phyloP scores from a whole-genome alignment of 2,329 filamentous ascomycete species.

The Remersonia thermophila region DNA sequence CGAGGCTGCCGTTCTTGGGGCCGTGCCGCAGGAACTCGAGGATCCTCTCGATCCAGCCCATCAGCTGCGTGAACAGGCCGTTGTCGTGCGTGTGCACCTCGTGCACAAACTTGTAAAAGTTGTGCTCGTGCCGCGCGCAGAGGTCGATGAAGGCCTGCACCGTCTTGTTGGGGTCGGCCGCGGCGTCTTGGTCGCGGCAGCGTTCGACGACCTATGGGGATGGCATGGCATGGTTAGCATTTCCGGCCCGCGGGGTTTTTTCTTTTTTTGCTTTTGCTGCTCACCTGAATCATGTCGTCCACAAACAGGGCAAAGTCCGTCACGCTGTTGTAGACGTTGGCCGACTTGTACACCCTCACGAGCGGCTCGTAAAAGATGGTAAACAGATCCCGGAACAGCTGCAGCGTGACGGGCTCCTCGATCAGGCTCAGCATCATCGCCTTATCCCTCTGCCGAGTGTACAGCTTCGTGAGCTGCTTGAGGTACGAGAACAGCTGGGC shows the following conservation, averaged over 20 bases:
- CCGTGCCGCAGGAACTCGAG: slow-evolving; percentile 85
- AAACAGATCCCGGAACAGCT: slow-evolving; percentile 89
- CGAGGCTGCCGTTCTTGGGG: slow-evolving; percentile 71
- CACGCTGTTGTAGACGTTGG: slow-evolving; percentile 94
- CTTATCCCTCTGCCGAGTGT: slow-evolving; percentile 87
- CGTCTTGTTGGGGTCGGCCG: slow-evolving; percentile 93
- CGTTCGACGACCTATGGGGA: slow-evolving; percentile 46
- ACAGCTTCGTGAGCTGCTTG: slow-evolving; percentile 87
- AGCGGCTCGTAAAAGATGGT: slow-evolving; percentile 98
- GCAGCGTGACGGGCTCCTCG: slow-evolving; percentile 93
- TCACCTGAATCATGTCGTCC: slow-evolving; percentile 78
- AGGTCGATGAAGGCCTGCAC: slow-evolving; percentile 97
- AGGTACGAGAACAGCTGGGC: slow-evolving; percentile 88
- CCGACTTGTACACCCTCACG: slow-evolving; percentile 94
- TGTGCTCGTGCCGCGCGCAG: slow-evolving; percentile 86
- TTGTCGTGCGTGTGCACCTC: slow-evolving; percentile 97
- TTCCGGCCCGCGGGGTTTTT: too few relatives aligned
- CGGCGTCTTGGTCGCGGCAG: slow-evolving; percentile 64
- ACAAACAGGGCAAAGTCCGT: slow-evolving; percentile 91
- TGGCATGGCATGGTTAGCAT: too few relatives aligned
- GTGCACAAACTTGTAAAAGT: slow-evolving; percentile 98
- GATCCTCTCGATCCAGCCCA: slow-evolving; percentile 95
- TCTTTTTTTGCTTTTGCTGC: slow-evolving; percentile 9
- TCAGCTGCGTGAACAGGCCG: slow-evolving; percentile 86
- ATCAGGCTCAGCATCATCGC: slow-evolving; percentile 93